Evolutionary conservation across 1,139 yeast genomes (phyloP).

Genomic region (Candida smagusa): DNA sequence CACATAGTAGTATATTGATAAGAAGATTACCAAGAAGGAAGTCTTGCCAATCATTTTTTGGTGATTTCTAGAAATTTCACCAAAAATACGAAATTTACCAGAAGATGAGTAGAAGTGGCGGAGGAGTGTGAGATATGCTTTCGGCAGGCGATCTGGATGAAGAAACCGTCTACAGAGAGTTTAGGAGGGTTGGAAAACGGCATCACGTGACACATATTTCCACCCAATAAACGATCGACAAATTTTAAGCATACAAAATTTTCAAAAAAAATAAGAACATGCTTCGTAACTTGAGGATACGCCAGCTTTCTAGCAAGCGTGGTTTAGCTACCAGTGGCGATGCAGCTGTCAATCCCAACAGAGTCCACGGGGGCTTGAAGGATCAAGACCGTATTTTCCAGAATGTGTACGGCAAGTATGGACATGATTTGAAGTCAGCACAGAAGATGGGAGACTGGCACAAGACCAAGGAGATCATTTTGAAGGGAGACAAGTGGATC

Average conservation of each 20-base stretch:
- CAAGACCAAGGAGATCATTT: conserved; percentile 78
- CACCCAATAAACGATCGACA: conserved; percentile 16
- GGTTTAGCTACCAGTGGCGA: conserved; percentile 45
- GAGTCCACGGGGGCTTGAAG: conserved; percentile 69
- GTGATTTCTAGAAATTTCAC: not conserved
- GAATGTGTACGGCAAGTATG: conserved; percentile 71
- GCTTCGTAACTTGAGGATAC: conserved; percentile 16
- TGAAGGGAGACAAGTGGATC: conserved; percentile 85
- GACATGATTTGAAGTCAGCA: conserved; percentile 71
- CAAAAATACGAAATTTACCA: not conserved
- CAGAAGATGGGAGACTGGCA: conserved; percentile 86
- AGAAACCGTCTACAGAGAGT: too few relatives aligned
- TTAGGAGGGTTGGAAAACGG: too few relatives aligned
- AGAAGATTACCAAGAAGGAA: conserved; percentile 3
- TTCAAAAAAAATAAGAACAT: conserved; percentile 8
- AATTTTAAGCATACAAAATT: conserved; percentile 14
- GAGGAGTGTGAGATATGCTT: too few relatives aligned
- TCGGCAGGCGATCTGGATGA: too few relatives aligned
- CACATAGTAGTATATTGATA: conserved; percentile 8
- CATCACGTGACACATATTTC: not conserved
- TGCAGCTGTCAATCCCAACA: conserved; percentile 50
- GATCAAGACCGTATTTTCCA: conserved; percentile 87
- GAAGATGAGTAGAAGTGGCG: too few relatives aligned
- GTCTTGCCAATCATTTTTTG: not conserved
- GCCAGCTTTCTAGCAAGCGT: conserved; percentile 19